Percentiles rank a stretch among this genome's conserved stretches.
Conservation (phyloP, 306 rosid species). For the Dryas alaskensis region DNA sequence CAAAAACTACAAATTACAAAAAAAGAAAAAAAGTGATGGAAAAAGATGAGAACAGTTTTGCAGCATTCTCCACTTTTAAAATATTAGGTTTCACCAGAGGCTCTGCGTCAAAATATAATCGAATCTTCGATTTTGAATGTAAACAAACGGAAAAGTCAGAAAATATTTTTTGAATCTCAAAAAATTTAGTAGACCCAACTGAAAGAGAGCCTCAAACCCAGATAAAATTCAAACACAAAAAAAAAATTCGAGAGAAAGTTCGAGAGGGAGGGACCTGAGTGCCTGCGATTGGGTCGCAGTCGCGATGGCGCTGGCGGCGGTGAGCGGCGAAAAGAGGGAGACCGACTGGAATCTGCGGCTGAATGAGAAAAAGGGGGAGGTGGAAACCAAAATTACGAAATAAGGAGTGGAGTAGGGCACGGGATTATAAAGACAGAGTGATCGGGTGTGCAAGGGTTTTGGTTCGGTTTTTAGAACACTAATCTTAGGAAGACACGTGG, state of each 20-base stretch:
- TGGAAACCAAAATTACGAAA: no score
- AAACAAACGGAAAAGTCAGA: background rate
- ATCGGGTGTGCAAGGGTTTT: no score
- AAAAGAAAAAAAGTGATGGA: background rate
- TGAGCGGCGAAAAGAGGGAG: no score
- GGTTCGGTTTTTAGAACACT: no score
- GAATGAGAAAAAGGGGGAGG: no score
- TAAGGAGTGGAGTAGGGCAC: no score
- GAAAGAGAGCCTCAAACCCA: background rate
- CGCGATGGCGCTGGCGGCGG: no score
- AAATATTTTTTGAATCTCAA: background rate
- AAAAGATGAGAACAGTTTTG: background rate
- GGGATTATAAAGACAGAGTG: no score
- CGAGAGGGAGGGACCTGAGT: no score
- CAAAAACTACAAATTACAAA: background rate
- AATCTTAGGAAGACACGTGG: no score
- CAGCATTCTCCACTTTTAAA: background rate
- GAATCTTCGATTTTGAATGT: background rate
- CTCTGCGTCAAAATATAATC: background rate
- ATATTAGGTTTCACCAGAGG: background rate
- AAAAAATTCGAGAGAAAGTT: background rate
- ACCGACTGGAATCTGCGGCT: no score
- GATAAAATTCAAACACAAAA: background rate
- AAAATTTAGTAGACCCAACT: background rate
- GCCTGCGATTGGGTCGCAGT: no score